Conservation (phyloP, 73 alveolate genomes). For the Symbiodinium natans region DNA sequence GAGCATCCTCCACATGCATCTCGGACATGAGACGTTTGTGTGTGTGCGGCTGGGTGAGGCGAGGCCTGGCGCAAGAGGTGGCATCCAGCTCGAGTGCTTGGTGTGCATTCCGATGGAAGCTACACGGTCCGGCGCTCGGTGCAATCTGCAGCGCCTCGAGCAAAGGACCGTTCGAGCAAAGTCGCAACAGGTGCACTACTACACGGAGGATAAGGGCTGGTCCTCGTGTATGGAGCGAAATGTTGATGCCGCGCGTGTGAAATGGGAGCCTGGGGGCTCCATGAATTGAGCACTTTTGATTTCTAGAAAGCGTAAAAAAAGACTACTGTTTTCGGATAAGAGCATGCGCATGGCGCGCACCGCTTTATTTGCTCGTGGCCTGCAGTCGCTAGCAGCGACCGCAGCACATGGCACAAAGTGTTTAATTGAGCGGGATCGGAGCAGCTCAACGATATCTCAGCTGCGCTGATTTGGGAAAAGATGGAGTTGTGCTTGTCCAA, state of each 20-base stretch:
- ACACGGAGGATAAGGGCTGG: neutral
- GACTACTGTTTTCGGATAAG: neutral
- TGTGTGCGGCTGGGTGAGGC: too few relatives aligned
- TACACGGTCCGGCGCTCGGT: slow-evolving; percentile 13
- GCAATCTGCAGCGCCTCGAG: too few relatives aligned
- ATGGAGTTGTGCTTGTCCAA: too few relatives aligned
- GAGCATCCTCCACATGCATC: too few relatives aligned
- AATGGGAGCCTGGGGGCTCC: neutral
- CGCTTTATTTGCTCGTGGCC: neutral
- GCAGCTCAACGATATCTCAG: too few relatives aligned
- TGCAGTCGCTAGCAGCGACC: neutral
- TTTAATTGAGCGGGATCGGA: neutral
- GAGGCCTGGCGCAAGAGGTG: neutral
- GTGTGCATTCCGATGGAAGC: slow-evolving; percentile 41
- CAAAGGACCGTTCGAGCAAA: too few relatives aligned
- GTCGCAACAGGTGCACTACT: neutral
- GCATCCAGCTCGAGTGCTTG: slow-evolving; percentile 26
- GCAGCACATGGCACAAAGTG: neutral
- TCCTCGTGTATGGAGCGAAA: slow-evolving; percentile 4
- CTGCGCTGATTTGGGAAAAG: too few relatives aligned
- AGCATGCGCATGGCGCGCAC: neutral
- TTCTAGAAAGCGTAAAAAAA: neutral
- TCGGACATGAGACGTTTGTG: too few relatives aligned
- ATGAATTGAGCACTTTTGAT: neutral
- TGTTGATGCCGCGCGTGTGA: neutral